Evolutionary conservation across 495 filamentous ascomycete species (phyloP), one percentile per base, ranked within the genome.

Genomic region (Platismatia glauca): DNA sequence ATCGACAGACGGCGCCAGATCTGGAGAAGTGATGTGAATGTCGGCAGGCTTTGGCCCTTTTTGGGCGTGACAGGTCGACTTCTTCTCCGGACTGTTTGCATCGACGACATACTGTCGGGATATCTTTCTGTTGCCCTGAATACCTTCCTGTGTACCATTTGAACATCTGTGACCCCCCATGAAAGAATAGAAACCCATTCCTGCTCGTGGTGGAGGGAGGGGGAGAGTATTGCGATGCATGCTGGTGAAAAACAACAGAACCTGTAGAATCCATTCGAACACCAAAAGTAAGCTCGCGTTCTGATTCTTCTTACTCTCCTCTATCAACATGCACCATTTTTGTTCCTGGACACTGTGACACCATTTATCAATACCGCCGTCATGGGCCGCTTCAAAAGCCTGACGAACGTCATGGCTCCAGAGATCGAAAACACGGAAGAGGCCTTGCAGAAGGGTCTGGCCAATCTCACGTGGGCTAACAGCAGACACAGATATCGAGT

Each of bases 151-250:
- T 44, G 37, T 27, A 29, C 33, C 37, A n/a, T 8, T 7, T 62
- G 16, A 56, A 56, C 38, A 16, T 43, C 31, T 29, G 16, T 44
- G 20, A 29, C 6, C 38, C 38, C 43, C 34, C 12, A 62, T 62
- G 50, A 62, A 41, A 52, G 27, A 56, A 44, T 62, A 56, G 29
- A 56, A 18, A 4, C 0, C 29, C 29, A 22, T 16, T 1, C 15
- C 46, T 22, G 52, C 31, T 22, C 29, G 38, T 43, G 52, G 60
- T 35, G 60, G 60, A 62, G 50, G 52, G 60, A 43, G 37, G 60
- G 60, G 60, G 24, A 34, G 41, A 55, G 22, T 41, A 18, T 56
- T 35, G 38, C 22, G 39, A 43, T n/a, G 31, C 27, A 20, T 48
- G 44, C n/a, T 48, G 29, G 58, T 60, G 58, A 60, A 48, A 31